Evolutionary conservation across 805 yeast genomes (phyloP).

Genomic region (Metschnikowia corniflorae): DNA sequence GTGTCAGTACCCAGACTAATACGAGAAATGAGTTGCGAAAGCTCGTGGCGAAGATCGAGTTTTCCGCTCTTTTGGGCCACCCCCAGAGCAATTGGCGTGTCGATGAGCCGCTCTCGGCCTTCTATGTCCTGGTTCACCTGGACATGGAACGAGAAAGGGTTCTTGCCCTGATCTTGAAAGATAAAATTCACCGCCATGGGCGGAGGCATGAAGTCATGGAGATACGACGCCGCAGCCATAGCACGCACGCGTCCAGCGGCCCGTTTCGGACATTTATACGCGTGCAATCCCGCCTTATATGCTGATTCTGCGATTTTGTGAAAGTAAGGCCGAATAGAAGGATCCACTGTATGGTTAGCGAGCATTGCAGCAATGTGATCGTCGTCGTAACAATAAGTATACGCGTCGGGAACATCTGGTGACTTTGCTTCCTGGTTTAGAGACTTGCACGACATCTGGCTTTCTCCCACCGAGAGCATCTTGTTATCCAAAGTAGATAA

Average conservation of each 20-base stretch:
- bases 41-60: slow-evolving; percentile 12
- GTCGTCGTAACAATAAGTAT: background rate
- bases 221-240: slow-evolving; percentile 36
- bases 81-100: slow-evolving; percentile 5
- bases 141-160: slow-evolving; percentile 1
- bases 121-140: slow-evolving; percentile 4
- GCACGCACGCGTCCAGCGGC: slow-evolving; percentile 25
- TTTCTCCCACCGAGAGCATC: slow-evolving; percentile 2
- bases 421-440: background rate
- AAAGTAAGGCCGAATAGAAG: slow-evolving; percentile 19
- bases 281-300: slow-evolving; percentile 36
- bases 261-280: slow-evolving; percentile 32
- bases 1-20: background rate
- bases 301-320: slow-evolving; percentile 4
- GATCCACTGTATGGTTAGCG: background rate
- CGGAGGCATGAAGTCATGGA: slow-evolving; percentile 40
- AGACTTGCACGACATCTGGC: slow-evolving; percentile 6
- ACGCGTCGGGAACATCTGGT: background rate
- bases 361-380: background rate
- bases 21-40: slow-evolving; percentile 15
- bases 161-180: slow-evolving; percentile 18
- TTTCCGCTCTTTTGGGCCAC: slow-evolving; percentile 2
- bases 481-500: slow-evolving; percentile 7
- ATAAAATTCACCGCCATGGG: slow-evolving; percentile 33
- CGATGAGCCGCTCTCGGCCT: slow-evolving; percentile 7